phyloP scores from a whole-genome alignment of 176 grass and related monocot genomes.

The Oryza longistaminata region DNA sequence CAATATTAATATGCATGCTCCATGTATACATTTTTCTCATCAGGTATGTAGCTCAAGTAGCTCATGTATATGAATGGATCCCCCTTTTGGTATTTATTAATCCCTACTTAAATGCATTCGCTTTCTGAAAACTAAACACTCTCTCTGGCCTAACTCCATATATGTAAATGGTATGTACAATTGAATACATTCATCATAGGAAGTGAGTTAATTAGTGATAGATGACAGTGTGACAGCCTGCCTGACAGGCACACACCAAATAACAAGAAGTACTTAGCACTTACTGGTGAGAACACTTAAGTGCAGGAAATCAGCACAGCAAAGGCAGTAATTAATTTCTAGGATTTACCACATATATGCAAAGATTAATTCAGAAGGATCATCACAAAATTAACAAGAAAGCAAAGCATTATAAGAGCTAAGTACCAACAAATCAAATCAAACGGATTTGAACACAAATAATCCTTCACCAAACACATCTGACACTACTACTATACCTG shows the following conservation, averaged over 20 bases:
- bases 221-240: not conserved
- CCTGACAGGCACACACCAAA: not conserved
- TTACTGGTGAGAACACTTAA: not conserved
- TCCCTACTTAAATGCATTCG: conserved; percentile 21
- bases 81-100: conserved; percentile 43
- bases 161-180: not conserved
- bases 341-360: not conserved
- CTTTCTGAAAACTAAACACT: not conserved
- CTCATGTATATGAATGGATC: conserved; percentile 8
- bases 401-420: not conserved
- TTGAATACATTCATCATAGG: not conserved
- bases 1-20: not conserved
- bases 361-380: not conserved
- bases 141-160: not conserved
- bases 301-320: not conserved
- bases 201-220: not conserved
- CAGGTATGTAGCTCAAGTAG: not conserved
- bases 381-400: not conserved
- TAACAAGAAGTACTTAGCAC: not conserved
- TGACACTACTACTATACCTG: conserved; percentile 38
- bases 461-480: not conserved
- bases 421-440: not conserved
- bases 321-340: not conserved
- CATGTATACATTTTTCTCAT: not conserved
- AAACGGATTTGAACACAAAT: not conserved